Conservation (phyloP, 1,284 basidiomycete species). For the Leccinum fallax region DNA sequence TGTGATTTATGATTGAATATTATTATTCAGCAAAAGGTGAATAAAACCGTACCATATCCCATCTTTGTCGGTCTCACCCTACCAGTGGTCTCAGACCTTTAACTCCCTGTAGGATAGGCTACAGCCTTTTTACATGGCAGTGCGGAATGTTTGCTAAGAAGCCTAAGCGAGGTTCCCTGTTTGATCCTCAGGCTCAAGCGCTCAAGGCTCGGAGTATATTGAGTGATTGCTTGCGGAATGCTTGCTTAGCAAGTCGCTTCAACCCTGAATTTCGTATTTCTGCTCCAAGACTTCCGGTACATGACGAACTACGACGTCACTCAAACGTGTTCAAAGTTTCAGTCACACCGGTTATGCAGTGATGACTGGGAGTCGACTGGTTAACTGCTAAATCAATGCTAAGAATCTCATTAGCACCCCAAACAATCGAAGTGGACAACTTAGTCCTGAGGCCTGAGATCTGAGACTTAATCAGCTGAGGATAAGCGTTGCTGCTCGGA, state of each 20-base stretch:
- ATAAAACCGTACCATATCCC: not conserved
- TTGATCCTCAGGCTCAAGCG: too few relatives aligned
- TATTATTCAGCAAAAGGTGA: not conserved
- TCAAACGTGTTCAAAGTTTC: too few relatives aligned
- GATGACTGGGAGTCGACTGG: not conserved
- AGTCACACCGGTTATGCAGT: not conserved
- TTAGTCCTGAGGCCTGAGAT: not conserved
- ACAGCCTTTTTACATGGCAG: not conserved
- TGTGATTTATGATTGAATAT: not conserved
- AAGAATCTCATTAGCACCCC: not conserved
- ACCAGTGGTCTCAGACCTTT: too few relatives aligned
- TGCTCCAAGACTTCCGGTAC: not conserved
- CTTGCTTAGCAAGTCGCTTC: not conserved
- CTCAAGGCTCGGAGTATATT: too few relatives aligned
- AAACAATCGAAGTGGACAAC: not conserved
- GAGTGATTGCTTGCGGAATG: not conserved
- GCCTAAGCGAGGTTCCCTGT: too few relatives aligned
- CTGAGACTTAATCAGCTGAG: not conserved
- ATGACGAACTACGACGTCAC: too few relatives aligned
- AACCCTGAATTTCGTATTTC: not conserved
- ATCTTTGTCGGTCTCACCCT: not conserved
- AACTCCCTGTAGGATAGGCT: too few relatives aligned
- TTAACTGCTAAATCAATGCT: not conserved
- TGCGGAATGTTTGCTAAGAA: too few relatives aligned
- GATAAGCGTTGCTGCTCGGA: not conserved